Evolutionary conservation across 441 rosid genomes (phyloP), one percentile per base, ranked within the genome.

Genomic region (Flueggea neowawraea): DNA sequence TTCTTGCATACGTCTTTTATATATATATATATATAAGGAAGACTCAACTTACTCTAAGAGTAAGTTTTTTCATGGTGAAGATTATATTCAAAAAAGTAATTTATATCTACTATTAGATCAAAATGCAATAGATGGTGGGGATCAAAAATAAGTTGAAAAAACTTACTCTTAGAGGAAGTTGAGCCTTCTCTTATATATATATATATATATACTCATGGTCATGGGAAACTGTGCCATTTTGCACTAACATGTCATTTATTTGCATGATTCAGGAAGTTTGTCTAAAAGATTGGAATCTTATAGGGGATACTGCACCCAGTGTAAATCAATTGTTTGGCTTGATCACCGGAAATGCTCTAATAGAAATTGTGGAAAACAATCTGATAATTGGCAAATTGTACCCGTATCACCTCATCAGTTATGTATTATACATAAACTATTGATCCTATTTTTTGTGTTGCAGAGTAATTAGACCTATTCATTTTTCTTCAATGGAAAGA

Each of bases 291-390:
- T 84, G 57, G 67, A 71, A 62, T 76, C 85, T 51, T 69, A 77
- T 51, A 77, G 97, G 64, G 97, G 94, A 52, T 85, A 78, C 33
- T 90, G 96, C 57, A 28, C 54, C 51, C 66, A 49, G 31, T 89
- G 96, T 73, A 71, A 75, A 39, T 57, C 82, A 33, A 52, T 91
- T 48, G 89, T 87, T 58, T 91, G 97, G 96, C 85, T 77, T 45
- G 69, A 76, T 31, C 67, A 70, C 77, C 64, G 76, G 68, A 81
- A 77, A 73, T 87, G 91, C 74, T 64, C 81, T 1, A 82, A 72
- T 33, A 48, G 68, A 64, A 77, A 76, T 43, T 74, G 75, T 54
- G 60, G 57, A 17, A 47, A 52, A 15, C 64, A 68, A 62, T 56
- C 69, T 10, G 72, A 57, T 63, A 73, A 51, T 33, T 47, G 44